Percentiles rank a stretch among this genome's conserved stretches.
Conservation (phyloP, 1,284 basidiomycete genomes). For the Agaricales sp. region DNA sequence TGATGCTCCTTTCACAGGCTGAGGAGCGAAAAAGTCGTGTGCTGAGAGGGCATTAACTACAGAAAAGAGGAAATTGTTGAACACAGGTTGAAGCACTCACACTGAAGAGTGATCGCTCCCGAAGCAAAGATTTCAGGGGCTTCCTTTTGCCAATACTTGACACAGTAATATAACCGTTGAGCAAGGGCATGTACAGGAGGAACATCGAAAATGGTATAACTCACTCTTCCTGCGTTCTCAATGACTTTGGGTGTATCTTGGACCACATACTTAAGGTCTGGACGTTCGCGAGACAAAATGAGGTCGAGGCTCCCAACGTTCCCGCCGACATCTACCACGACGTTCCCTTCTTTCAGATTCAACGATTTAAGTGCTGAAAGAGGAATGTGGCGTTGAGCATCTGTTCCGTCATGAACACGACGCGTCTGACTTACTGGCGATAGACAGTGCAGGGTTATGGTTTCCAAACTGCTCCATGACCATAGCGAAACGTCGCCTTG, state of each 20-base stretch:
- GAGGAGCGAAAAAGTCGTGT: not conserved
- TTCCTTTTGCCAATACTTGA: not conserved
- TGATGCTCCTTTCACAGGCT: not conserved
- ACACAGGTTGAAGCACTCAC: not conserved
- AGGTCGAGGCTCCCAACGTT: not conserved
- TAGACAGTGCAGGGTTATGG: not conserved
- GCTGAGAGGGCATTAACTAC: not conserved
- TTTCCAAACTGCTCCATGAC: not conserved
- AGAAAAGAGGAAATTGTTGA: no score
- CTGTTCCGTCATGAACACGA: not conserved
- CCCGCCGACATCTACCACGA: slow-evolving; percentile 1
- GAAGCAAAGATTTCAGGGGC: not conserved
- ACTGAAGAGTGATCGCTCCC: not conserved
- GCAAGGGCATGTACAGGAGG: not conserved
- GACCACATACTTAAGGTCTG: not conserved
- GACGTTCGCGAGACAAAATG: not conserved
- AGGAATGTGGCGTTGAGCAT: not conserved
- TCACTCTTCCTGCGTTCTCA: not conserved
- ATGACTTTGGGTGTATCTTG: not conserved
- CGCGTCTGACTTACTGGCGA: not conserved
- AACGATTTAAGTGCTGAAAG: not conserved
- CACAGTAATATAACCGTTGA: not conserved
- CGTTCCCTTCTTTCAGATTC: not conserved
- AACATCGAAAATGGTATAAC: not conserved
- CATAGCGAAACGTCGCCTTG: not conserved